Evolutionary conservation across 192 early-diverging fungal genomes (phyloP).

Genomic region (Linnemannia elongata): DNA sequence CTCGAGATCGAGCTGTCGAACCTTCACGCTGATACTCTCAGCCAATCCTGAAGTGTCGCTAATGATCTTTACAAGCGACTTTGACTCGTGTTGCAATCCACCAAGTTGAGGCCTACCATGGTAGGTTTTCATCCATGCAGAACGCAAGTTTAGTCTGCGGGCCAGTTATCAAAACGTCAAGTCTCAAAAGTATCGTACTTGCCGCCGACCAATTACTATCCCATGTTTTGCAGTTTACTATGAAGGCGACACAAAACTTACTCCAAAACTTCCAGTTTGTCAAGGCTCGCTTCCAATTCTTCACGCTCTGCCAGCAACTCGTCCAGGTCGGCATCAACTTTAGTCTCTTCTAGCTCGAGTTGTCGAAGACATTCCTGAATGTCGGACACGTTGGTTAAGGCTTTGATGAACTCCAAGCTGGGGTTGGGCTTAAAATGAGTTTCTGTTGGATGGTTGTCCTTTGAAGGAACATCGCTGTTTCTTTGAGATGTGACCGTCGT

Average conservation of each 20-base stretch:
- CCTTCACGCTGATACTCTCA: slow-evolving; percentile 86
- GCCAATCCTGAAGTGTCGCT: slow-evolving; percentile 79
- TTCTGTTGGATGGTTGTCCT: background rate
- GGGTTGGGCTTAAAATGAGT: background rate
- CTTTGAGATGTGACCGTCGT: background rate
- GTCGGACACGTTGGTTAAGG: slow-evolving; percentile 72
- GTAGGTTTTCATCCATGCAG: background rate
- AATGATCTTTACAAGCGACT: slow-evolving; percentile 66
- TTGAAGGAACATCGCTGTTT: background rate
- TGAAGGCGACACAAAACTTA: slow-evolving; percentile 22
- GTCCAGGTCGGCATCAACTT: slow-evolving; percentile 71
- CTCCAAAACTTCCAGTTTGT: slow-evolving; percentile 67
- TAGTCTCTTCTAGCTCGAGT: slow-evolving; percentile 74
- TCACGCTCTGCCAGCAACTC: slow-evolving; percentile 62
- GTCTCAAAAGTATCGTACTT: background rate
- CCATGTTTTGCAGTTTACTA: background rate
- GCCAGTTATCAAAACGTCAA: too few species aligned
- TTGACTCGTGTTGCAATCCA: slow-evolving; percentile 63
- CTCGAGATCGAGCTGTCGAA: slow-evolving; percentile 87
- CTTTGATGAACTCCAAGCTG: slow-evolving; percentile 55
- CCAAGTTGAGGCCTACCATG: slow-evolving; percentile 66
- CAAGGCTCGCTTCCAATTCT: slow-evolving; percentile 65
- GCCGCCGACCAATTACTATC: background rate
- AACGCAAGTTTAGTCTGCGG: background rate
- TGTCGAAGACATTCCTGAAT: slow-evolving; percentile 71